These are phyloP conservation scores for Rosa chinensis DNA, from an alignment of 306 rosid species.

Conservation along the genomic window DNA sequence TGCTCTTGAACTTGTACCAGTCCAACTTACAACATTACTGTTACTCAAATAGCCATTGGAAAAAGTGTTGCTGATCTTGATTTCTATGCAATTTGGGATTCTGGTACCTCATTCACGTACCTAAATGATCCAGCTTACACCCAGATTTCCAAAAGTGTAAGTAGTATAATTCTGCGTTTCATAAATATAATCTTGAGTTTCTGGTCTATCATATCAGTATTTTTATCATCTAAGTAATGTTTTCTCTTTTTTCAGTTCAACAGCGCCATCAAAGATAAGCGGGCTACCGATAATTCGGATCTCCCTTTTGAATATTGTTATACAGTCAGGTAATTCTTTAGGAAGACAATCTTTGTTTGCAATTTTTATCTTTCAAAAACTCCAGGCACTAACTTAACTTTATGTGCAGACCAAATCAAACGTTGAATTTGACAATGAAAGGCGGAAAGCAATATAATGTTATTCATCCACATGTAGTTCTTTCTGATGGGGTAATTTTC, in stretches of 20 bases:
- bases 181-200: constrained; percentile 15
- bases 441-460: constrained; percentile 60
- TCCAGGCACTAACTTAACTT: constrained; percentile 32
- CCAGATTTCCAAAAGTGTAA: constrained; percentile 54
- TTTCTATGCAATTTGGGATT: constrained; percentile 71
- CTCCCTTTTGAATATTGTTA: constrained; percentile 86
- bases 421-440: constrained; percentile 66
- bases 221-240: neutral
- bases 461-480: constrained; percentile 24
- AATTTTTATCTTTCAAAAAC: constrained; percentile 4
- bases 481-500: constrained; percentile 31
- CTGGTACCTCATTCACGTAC: constrained; percentile 89
- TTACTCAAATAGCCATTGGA: constrained; percentile 63
- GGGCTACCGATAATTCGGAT: constrained; percentile 14
- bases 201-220: constrained; percentile 2
- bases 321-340: constrained; percentile 44
- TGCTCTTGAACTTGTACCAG: constrained; percentile 40
- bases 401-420: constrained; percentile 48
- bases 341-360: neutral
- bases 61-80: constrained; percentile 38
- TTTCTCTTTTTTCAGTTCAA: constrained; percentile 54
- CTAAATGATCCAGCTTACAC: constrained; percentile 74
- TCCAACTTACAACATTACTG: constrained; percentile 62
- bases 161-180: constrained; percentile 26
- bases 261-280: constrained; percentile 33